A percentile compares a stretch with the other conserved stretches of the same genome.
These are phyloP conservation scores for Cladophialophora carrionii DNA, from an alignment of 2,329 filamentous ascomycete species.

Conservation along the genomic window DNA sequence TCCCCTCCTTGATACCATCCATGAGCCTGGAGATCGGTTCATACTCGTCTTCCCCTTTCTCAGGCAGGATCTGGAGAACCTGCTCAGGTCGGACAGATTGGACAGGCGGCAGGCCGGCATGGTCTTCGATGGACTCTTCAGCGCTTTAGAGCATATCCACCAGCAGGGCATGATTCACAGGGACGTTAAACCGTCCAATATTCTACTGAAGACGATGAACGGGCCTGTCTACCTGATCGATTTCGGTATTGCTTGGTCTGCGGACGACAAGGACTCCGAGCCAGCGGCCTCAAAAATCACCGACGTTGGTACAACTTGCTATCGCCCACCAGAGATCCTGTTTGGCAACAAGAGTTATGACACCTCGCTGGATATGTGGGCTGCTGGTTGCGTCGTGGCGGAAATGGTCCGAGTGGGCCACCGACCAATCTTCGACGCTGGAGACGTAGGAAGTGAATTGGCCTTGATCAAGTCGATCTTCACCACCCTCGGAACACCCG, in stretches of 20 bases:
- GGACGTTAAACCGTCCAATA: slow-evolving; percentile 90
- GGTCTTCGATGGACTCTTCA: slow-evolving; percentile 70
- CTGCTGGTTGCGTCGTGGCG: slow-evolving; percentile 78
- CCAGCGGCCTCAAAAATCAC: slow-evolving; percentile 72
- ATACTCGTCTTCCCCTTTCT: slow-evolving; percentile 86
- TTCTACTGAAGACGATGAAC: slow-evolving; percentile 68
- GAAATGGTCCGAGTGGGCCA: slow-evolving; percentile 66
- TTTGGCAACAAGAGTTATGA: slow-evolving; percentile 80
- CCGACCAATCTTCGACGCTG: slow-evolving; percentile 77
- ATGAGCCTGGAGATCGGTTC: slow-evolving; percentile 68
- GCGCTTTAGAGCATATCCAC: slow-evolving; percentile 73
- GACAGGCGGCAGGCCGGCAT: slow-evolving; percentile 47
- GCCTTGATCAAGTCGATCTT: slow-evolving; percentile 92
- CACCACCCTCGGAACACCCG: slow-evolving; percentile 84
- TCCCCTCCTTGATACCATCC: slow-evolving; percentile 71
- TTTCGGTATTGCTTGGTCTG: slow-evolving; percentile 89
- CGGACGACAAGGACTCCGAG: slow-evolving; percentile 63
- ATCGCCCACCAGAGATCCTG: slow-evolving; percentile 85
- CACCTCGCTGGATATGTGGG: slow-evolving; percentile 82
- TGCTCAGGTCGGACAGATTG: slow-evolving; percentile 55
- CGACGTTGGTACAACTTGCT: slow-evolving; percentile 90
- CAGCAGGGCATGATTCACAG: slow-evolving; percentile 79
- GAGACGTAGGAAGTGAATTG: slow-evolving; percentile 88
- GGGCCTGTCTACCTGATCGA: slow-evolving; percentile 82
- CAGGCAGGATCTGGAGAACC: slow-evolving; percentile 69